Evolutionary conservation across 768 basidiomycete species (phyloP).

Genomic region (Coprinopsis cinerea): DNA sequence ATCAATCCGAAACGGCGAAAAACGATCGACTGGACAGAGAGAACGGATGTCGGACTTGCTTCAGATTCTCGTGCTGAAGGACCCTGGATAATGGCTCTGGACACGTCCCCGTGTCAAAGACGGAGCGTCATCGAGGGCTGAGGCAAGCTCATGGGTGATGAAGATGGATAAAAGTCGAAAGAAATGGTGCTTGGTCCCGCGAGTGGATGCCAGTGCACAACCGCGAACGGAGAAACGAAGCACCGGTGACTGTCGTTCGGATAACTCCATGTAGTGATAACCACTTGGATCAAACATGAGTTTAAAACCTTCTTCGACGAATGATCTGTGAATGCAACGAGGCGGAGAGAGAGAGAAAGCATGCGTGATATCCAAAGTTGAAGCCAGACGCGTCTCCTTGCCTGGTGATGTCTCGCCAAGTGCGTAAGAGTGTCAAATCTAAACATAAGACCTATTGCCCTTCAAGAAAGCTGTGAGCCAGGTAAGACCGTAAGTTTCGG

Average conservation of each 20-base stretch:
- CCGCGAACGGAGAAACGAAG: slow-evolving; percentile 22
- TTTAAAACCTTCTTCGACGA: slow-evolving; percentile 96
- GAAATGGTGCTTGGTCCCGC: not conserved
- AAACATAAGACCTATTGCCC: no score
- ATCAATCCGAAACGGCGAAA: no score
- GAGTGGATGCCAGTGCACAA: slow-evolving; percentile 8
- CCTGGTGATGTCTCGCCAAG: no score
- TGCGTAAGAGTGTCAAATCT: slow-evolving; percentile 17
- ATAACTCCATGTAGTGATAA: slow-evolving; percentile 98
- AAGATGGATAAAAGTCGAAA: not conserved
- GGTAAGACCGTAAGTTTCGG: slow-evolving; percentile 99
- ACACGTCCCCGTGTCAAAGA: no score
- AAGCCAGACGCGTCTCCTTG: no score
- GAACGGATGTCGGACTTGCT: no score
- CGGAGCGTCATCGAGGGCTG: no score
- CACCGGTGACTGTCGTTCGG: slow-evolving; percentile 98
- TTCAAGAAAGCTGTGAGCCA: no score
- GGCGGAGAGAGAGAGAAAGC: slow-evolving; percentile 86
- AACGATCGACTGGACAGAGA: no score
- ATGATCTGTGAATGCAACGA: slow-evolving; percentile 96
- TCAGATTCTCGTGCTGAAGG: no score
- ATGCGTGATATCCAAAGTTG: slow-evolving; percentile 92
- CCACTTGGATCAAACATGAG: slow-evolving; percentile 92
- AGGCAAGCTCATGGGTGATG: no score
- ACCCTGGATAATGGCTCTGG: no score